Conservation (phyloP, 805 yeast species). For the Ogataea thermomethanolica region DNA sequence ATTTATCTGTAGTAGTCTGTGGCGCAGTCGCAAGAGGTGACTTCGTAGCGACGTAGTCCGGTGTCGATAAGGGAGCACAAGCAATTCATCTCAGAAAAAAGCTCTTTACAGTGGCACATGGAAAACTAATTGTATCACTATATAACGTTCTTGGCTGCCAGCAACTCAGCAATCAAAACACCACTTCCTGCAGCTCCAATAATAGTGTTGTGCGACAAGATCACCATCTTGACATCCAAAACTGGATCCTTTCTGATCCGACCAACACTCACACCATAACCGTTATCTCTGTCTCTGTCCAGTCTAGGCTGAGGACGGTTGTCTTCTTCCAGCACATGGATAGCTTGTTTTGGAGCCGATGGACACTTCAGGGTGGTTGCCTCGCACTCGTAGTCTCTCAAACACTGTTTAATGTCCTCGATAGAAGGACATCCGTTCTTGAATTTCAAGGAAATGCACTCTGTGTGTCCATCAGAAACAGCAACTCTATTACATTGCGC, state of each 20-base stretch:
- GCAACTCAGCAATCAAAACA: conserved; percentile 87
- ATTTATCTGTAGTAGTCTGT: too few relatives aligned
- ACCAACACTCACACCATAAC: conserved; percentile 93
- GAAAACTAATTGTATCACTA: conserved; percentile 28
- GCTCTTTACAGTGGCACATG: too few relatives aligned
- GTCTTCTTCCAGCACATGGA: conserved; percentile 84
- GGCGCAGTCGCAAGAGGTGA: too few relatives aligned
- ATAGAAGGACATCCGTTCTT: conserved; percentile 80
- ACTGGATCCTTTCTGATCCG: conserved; percentile 92
- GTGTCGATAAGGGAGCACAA: too few relatives aligned
- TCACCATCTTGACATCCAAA: conserved; percentile 92
- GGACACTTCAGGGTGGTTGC: conserved; percentile 76
- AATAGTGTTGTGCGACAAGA: conserved; percentile 94
- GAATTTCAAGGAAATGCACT: conserved; percentile 84
- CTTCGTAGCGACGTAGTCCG: too few relatives aligned
- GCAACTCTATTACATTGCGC: conserved; percentile 98
- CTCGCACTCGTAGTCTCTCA: conserved; percentile 77
- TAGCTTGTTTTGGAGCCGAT: conserved; percentile 90
- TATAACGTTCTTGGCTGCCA: conserved; percentile 71
- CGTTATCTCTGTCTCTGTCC: conserved; percentile 92
- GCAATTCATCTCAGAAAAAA: too few relatives aligned
- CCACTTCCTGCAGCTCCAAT: conserved; percentile 99
- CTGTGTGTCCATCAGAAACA: conserved; percentile 97
- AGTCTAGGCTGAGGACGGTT: conserved; percentile 98
- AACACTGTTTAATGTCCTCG: conserved; percentile 68